phyloP scores from a whole-genome alignment of 73 alveolate species.

The Paramecium bursaria region DNA sequence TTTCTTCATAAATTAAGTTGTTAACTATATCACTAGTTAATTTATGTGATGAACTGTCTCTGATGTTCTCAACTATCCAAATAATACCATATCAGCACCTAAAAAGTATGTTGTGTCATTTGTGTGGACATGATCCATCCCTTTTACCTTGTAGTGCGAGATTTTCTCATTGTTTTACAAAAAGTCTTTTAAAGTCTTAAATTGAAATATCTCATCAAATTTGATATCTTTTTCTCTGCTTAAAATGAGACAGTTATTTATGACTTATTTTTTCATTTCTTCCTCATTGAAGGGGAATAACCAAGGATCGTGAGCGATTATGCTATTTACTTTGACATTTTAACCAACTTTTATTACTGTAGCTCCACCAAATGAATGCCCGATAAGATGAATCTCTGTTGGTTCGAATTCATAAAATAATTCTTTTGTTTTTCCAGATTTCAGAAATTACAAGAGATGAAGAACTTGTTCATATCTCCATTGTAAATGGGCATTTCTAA shows the following conservation, averaged over 20 bases:
- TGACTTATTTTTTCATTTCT: slow-evolving; percentile 2
- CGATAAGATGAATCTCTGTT: slow-evolving; percentile 24
- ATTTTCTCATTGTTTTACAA: not conserved
- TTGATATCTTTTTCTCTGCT: not conserved
- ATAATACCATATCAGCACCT: slow-evolving; percentile 29
- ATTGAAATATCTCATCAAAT: not conserved
- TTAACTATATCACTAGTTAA: too few relatives aligned
- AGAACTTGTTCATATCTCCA: slow-evolving; percentile 46
- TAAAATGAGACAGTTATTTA: not conserved
- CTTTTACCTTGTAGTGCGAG: slow-evolving; percentile 13
- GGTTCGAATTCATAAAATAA: slow-evolving; percentile 39
- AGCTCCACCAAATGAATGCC: slow-evolving; percentile 63
- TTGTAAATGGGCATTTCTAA: slow-evolving; percentile 28
- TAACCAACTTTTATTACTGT: slow-evolving; percentile 25
- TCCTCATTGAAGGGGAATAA: slow-evolving; percentile 29
- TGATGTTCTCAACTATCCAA: slow-evolving; percentile 30
- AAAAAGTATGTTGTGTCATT: slow-evolving; percentile 15
- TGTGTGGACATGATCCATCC: slow-evolving; percentile 40
- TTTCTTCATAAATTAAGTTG: not conserved
- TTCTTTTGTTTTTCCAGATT: slow-evolving; percentile 6
- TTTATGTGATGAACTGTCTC: not conserved
- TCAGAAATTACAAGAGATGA: not conserved
- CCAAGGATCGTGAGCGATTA: slow-evolving; percentile 59
- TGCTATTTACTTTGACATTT: not conserved
- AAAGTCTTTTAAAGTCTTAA: not conserved